Base-by-base conservation (phyloP, 306 rosid species). In the Crotalaria pallida region DNA sequence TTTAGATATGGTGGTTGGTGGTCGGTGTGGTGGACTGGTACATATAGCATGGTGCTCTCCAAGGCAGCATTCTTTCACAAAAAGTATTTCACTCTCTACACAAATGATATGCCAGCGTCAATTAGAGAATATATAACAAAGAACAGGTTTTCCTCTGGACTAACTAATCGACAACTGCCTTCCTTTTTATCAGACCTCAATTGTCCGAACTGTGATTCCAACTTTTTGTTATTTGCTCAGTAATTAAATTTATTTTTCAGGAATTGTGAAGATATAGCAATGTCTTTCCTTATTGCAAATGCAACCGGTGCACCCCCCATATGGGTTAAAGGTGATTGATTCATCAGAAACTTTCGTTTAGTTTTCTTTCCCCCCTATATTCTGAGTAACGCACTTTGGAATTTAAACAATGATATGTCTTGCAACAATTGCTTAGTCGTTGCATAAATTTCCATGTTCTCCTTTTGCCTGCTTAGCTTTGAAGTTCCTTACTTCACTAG, bases 11-110 rank as follows among this genome's bases (percentile, higher is more conserved):
- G 97, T 19, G 99, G 99, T 68, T 94, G 99, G 99, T 91, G 96
- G 99, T 91, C 97, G 2, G 99, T 94, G 65, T 94, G 99, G 99
- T 94, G 99, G 99, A 87, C 89, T 12, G 99, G 99, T 34, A 81
- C 89, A 21, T 94, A 94, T 81, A 94, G 99, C 69, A 89, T 94
- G 92, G 95, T 94, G 38, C 96, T 94, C 53, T 94, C 99, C 8
- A 94, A 94, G 88, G 99, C 99, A 26, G 97, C 99, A 27, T 91
- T 94, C 79, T 91, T 94, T 74, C 97, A 94, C 86, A 91, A 84
- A 40, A 94, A 94, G 86, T 94, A 94, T 81, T 77, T 94, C 53
- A 72, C 60, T n/a, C 56, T 88, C 11, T 94, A 87, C 77, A 84
- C 96, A n/a, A 78, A 88, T 18, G 86, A 86, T 77, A 91, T 94